Base-by-base conservation (phyloP, 352 stramenopile genomes). In the Globisporangium solare region DNA sequence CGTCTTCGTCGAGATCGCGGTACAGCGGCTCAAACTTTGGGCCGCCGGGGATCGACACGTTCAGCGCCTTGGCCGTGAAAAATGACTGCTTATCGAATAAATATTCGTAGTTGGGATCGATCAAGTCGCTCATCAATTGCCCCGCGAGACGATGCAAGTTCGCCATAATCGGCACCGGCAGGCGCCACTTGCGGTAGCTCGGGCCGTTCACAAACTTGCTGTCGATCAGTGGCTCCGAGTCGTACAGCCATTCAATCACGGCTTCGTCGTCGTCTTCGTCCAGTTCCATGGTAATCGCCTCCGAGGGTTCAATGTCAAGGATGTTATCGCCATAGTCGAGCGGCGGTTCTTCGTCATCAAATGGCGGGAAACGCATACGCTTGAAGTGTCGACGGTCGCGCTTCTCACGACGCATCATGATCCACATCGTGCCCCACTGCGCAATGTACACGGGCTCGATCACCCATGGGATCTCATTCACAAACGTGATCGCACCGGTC, bases 331-430 rank as follows among this genome's bases (percentile, higher is more conserved):
- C 89, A 68, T 98, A 98, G 64, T 98, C 94, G 1, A 98, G 73
- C 62, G 97, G 93, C 8, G 94, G 95, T 62, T 99, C 98, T 77
- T 99, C 98, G 66, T 99, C 98, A 71, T 99, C 98, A 70, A 99
- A 99, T 10, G 97, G 97, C 45, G 98, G 98, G 76, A 99, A 99
- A 27, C 98, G 88, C 96, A 99, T 99, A 39, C 98, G 88, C 71
- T 99, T 99, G 68, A 99, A 99, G 73, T 99, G 97, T 8, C 94
- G 83, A 49, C 98, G 89, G 70, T 99, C 98, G 43, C 97, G 81
- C 74, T 99, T 99, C 72, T 99, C 98, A 43, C 97, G 86, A 32
- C 98, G 82, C 98, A 99, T 99, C 96, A 99, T 99, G 65, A 99
- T 97, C 98, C 98, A 99, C 76, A 98, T 99, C 17, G 95, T 98